A percentile compares a stretch with the other conserved stretches of the same genome.
Evolutionary conservation across 2,329 filamentous ascomycete genomes (phyloP).

Genomic region (Cercospora sp.): DNA sequence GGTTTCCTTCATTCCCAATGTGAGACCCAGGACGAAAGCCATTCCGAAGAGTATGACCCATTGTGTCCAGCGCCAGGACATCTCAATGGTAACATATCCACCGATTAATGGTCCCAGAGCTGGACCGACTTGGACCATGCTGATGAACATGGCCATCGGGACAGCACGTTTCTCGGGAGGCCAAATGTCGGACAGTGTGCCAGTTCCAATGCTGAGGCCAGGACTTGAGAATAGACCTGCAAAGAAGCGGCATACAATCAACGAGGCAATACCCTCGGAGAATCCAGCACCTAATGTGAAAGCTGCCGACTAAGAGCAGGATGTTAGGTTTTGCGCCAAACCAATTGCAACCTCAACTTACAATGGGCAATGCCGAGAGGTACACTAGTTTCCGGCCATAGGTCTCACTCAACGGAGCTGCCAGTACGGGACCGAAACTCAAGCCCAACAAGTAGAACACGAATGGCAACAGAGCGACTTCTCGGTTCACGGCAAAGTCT

Average conservation of each 20-base stretch:
- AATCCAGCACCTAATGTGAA: constrained; percentile 60
- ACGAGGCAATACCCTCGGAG: constrained; percentile 51
- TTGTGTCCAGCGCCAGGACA: constrained; percentile 40
- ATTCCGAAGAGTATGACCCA: constrained; percentile 37
- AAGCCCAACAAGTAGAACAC: constrained; percentile 63
- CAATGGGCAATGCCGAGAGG: constrained; percentile 46
- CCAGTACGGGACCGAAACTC: constrained; percentile 57
- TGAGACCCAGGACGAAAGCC: constrained; percentile 26
- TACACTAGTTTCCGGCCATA: constrained; percentile 59
- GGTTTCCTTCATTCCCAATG: constrained; percentile 41
- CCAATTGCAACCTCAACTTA: not conserved
- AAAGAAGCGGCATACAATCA: constrained; percentile 65
- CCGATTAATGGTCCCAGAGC: constrained; percentile 33
- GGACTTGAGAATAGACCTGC: constrained; percentile 70
- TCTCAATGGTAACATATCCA: constrained; percentile 33
- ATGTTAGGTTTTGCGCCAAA: not conserved
- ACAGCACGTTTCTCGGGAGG: constrained; percentile 20
- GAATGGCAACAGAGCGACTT: constrained; percentile 59
- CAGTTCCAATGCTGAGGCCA: constrained; percentile 42
- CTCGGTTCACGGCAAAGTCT: constrained; percentile 57
- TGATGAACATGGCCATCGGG: constrained; percentile 22
- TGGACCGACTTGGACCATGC: constrained; percentile 15
- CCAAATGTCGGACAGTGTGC: constrained; percentile 29
- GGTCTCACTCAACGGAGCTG: constrained; percentile 61
- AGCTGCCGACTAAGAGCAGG: constrained; percentile 44